Evolutionary conservation across 2,329 filamentous ascomycete genomes (phyloP).

Genomic region (Colletotrichum lindemuthianum): DNA sequence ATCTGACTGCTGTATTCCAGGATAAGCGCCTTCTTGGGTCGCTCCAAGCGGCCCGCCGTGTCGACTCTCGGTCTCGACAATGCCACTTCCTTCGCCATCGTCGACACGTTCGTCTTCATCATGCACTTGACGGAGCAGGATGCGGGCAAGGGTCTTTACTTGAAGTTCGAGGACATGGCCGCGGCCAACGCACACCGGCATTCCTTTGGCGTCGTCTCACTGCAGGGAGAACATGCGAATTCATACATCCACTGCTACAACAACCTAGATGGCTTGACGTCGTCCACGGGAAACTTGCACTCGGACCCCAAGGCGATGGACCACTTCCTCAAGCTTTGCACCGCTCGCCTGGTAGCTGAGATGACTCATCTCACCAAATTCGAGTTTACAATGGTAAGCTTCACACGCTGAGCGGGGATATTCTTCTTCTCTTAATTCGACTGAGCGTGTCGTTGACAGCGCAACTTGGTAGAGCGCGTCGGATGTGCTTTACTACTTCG

Average conservation of each 20-base stretch:
- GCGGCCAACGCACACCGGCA: slow-evolving; percentile 50
- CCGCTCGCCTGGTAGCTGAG: slow-evolving; percentile 52
- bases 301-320: slow-evolving; percentile 45
- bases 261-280: slow-evolving; percentile 49
- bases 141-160: slow-evolving; percentile 40
- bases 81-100: slow-evolving; percentile 44
- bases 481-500: slow-evolving; percentile 44
- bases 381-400: slow-evolving; percentile 38
- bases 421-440: neutral
- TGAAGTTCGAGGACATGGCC: slow-evolving; percentile 47
- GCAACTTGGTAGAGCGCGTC: neutral
- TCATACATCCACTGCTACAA: slow-evolving; percentile 52
- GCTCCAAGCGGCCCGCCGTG: slow-evolving; percentile 39
- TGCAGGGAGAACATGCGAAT: slow-evolving; percentile 9
- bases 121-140: slow-evolving; percentile 47
- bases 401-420: neutral
- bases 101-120: slow-evolving; percentile 56
- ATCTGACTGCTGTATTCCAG: neutral
- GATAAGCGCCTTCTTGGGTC: slow-evolving; percentile 18
- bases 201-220: slow-evolving; percentile 50
- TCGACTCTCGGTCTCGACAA: slow-evolving; percentile 13
- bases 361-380: slow-evolving; percentile 56
- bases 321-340: slow-evolving; percentile 50
- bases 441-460: neutral
- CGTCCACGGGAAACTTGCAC: slow-evolving; percentile 45